Evolutionary conservation across 176 grass and related monocot genomes (phyloP).

Genomic region (Miscanthus lutarioriparius): DNA sequence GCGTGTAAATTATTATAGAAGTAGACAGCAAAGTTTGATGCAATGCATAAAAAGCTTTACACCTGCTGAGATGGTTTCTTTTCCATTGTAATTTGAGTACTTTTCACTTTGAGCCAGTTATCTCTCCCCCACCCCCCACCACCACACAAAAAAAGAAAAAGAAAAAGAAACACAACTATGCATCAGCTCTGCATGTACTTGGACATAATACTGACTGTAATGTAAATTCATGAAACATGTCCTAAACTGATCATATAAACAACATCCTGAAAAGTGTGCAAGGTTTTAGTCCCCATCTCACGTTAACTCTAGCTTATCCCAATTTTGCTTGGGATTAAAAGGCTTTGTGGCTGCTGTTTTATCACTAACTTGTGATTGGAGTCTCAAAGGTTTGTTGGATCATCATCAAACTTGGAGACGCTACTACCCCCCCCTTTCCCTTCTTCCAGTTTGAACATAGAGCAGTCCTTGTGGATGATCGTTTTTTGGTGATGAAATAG

Average conservation of each 20-base stretch:
- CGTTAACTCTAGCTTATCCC: not conserved
- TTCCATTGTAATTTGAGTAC: not conserved
- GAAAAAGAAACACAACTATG: not conserved
- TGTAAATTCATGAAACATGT: not conserved
- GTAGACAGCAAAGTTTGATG: not conserved
- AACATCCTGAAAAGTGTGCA: not conserved
- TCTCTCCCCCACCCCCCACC: too few species aligned
- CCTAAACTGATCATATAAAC: not conserved
- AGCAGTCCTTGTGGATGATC: too few species aligned
- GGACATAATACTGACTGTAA: not conserved
- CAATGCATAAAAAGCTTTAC: not conserved
- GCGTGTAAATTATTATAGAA: conserved; percentile 4
- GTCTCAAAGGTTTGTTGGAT: too few species aligned
- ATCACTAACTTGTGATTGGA: too few species aligned
- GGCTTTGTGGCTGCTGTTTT: not conserved
- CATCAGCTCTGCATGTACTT: not conserved
- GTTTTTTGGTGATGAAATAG: too few species aligned
- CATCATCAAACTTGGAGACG: too few species aligned
- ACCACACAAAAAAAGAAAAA: too few species aligned
- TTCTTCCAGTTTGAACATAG: too few species aligned
- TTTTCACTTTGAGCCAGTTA: not conserved
- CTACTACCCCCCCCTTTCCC: too few species aligned
- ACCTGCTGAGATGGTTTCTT: not conserved
- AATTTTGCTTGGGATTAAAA: not conserved
- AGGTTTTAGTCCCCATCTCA: not conserved